phyloP scores from a whole-genome alignment of 202 grass and related monocot species.

The Carex arenaria region DNA sequence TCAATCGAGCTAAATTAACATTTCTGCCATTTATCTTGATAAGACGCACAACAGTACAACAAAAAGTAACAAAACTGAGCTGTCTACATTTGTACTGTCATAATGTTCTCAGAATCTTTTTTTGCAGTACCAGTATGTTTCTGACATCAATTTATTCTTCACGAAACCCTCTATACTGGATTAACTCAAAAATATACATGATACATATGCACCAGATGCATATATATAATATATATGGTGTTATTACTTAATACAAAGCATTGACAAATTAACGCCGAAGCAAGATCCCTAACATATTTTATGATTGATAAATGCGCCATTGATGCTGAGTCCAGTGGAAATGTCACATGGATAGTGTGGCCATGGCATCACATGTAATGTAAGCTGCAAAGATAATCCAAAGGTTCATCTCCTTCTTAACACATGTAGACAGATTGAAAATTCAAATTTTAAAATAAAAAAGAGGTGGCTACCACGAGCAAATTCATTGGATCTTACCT shows the following conservation, averaged over 20 bases:
- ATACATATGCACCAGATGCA: neutral
- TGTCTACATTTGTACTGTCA: neutral
- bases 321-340: conserved; percentile 4
- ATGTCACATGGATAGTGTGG: conserved; percentile 23
- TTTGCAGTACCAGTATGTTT: neutral
- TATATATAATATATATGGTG: neutral
- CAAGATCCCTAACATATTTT: conserved; percentile 4
- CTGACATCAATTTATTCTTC: neutral
- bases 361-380: neutral
- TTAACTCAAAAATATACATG: neutral
- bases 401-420: conserved; percentile 19
- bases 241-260: neutral
- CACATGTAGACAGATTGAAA: neutral
- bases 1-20: no score
- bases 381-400: conserved; percentile 12
- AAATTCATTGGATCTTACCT: neutral
- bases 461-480: neutral
- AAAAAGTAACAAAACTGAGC: neutral
- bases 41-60: neutral
- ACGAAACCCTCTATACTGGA: neutral
- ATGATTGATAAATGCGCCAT: conserved; percentile 9
- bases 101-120: neutral
- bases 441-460: neutral
- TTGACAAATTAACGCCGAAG: conserved; percentile 7
- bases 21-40: neutral